phyloP scores from a whole-genome alignment of 2,329 filamentous ascomycete genomes.

The Metarhizium sp. region DNA sequence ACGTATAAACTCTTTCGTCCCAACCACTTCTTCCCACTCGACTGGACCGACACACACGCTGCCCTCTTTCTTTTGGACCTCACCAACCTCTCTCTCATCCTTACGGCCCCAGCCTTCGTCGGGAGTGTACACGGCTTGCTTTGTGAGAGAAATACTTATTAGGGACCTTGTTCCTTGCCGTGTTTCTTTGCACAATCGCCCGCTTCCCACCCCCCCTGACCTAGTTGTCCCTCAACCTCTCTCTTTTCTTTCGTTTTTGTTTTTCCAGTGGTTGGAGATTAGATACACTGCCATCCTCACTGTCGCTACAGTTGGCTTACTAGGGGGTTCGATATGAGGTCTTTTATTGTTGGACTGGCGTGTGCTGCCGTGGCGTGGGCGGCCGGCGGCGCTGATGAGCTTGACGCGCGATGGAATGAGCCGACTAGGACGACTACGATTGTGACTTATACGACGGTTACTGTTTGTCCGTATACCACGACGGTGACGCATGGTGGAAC shows the following conservation, averaged over 20 bases:
- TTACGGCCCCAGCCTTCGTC: no score
- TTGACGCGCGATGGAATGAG: slow-evolving; percentile 1
- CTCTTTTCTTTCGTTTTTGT: no score
- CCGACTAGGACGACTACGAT: slow-evolving; percentile 10
- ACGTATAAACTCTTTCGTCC: not conserved
- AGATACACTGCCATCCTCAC: not conserved
- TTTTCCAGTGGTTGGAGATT: no score
- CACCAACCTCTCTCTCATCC: not conserved
- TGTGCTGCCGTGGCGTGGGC: slow-evolving; percentile 5
- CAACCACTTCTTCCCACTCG: not conserved
- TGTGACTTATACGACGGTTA: slow-evolving; percentile 31
- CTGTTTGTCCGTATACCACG: slow-evolving; percentile 35
- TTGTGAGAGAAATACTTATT: not conserved
- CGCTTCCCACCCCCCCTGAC: not conserved
- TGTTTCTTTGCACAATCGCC: not conserved
- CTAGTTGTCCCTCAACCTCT: no score
- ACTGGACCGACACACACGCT: not conserved
- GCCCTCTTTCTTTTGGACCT: not conserved
- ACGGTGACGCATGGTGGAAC: slow-evolving; percentile 30
- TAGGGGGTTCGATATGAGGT: slow-evolving; percentile 1
- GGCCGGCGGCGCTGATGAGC: not conserved
- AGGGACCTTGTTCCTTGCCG: not conserved
- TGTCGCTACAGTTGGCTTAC: not conserved
- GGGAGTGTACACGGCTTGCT: not conserved
- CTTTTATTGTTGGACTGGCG: slow-evolving; percentile 5